Evolutionary conservation across 2,329 filamentous ascomycete genomes (phyloP).

Genomic region (Arthrobotrys sinensis): DNA sequence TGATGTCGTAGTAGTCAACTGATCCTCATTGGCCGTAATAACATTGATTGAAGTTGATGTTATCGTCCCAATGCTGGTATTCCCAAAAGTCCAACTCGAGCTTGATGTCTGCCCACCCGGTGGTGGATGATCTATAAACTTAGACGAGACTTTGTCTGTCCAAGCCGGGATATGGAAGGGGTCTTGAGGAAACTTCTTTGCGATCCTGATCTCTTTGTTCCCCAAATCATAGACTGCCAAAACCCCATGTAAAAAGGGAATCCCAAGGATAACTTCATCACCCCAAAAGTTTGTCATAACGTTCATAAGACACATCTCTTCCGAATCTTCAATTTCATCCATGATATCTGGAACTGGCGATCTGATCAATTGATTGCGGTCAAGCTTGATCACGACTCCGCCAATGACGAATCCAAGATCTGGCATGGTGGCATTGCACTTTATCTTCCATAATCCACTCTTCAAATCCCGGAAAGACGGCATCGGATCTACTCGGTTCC

Average conservation of each 20-base stretch:
- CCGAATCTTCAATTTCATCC: background rate
- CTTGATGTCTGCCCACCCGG: background rate
- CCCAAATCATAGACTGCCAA: constrained; percentile 41
- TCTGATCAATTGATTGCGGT: constrained; percentile 32
- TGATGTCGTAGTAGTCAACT: background rate
- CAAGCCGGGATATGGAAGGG: constrained; percentile 23
- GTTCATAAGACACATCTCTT: constrained; percentile 29
- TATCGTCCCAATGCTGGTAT: background rate
- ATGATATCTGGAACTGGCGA: background rate
- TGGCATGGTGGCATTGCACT: constrained; percentile 39
- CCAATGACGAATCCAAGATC: constrained; percentile 41
- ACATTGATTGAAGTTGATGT: background rate
- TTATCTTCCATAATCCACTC: constrained; percentile 7
- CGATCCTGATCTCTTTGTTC: constrained; percentile 39
- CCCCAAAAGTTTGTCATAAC: constrained; percentile 26
- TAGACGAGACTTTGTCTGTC: background rate
- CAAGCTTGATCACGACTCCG: constrained; percentile 36
- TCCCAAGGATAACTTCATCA: constrained; percentile 33
- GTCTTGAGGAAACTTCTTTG: constrained; percentile 34
- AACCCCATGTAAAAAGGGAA: constrained; percentile 45
- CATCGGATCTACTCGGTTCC: background rate
- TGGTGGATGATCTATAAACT: constrained; percentile 1
- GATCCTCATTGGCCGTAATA: background rate
- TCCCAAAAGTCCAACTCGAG: no score
- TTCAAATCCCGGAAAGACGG: no score